Conservation (phyloP, 164 flowering plant genomes). For the Kingdonia uniflora region DNA sequence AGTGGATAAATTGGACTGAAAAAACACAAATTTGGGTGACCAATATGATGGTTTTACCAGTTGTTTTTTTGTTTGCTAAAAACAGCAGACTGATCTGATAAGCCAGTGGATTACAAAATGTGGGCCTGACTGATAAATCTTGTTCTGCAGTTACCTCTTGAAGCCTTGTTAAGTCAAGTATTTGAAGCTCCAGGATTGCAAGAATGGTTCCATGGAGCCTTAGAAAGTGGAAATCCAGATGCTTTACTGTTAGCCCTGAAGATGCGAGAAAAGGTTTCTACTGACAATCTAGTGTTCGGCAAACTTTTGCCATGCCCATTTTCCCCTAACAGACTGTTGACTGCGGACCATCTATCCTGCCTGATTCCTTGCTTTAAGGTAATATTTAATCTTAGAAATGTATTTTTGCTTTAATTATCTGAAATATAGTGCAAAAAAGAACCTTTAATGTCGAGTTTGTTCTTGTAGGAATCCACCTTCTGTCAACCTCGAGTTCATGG, state of each 20-base stretch:
- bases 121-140: background rate
- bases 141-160: conserved; percentile 58
- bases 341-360: conserved; percentile 43
- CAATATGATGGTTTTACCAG: too few relatives aligned
- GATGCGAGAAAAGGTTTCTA: conserved; percentile 46
- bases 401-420: too few relatives aligned
- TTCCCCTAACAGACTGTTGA: conserved; percentile 44
- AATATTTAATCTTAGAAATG: background rate
- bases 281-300: conserved; percentile 34
- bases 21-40: too few relatives aligned
- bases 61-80: too few relatives aligned
- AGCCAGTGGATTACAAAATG: too few relatives aligned
- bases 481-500: conserved; percentile 91
- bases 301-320: conserved; percentile 78
- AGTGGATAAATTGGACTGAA: too few relatives aligned
- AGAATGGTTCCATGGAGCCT: conserved; percentile 77
- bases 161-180: conserved; percentile 50
- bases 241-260: conserved; percentile 80
- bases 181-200: conserved; percentile 64
- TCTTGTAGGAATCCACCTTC: conserved; percentile 83
- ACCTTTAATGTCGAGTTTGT: too few relatives aligned
- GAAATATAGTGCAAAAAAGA: too few relatives aligned
- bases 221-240: conserved; percentile 79
- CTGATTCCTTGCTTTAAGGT: conserved; percentile 79
- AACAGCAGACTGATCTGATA: too few relatives aligned